phyloP scores from a whole-genome alignment of 306 rosid species.

The Prunus mume region DNA sequence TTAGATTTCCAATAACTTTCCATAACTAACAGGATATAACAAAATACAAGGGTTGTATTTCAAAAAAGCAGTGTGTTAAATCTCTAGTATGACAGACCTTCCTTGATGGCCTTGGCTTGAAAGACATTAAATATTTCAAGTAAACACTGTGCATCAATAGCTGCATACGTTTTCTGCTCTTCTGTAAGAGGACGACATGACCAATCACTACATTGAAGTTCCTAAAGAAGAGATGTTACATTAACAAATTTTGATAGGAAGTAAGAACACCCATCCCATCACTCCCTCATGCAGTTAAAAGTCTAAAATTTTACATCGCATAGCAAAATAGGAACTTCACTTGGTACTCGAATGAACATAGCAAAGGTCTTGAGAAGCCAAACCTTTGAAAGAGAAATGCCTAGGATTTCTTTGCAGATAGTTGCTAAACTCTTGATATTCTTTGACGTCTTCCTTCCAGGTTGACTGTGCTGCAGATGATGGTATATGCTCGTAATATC shows the following conservation, averaged over 20 bases:
- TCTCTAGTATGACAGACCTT: slow-evolving; percentile 51
- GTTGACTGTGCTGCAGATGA: slow-evolving; percentile 58
- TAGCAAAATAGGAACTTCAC: background rate
- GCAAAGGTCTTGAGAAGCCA: slow-evolving; percentile 22
- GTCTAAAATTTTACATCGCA: background rate
- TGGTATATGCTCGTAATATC: slow-evolving; percentile 65
- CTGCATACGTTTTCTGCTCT: slow-evolving; percentile 81
- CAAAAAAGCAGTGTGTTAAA: background rate
- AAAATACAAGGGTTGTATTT: slow-evolving; percentile 2
- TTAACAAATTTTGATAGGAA: slow-evolving; percentile 31
- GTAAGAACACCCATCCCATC: slow-evolving; percentile 15
- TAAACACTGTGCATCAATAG: slow-evolving; percentile 95
- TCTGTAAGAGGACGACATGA: slow-evolving; percentile 90
- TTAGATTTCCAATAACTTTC: slow-evolving; percentile 19
- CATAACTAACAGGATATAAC: slow-evolving; percentile 6
- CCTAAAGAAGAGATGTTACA: slow-evolving; percentile 58
- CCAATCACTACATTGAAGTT: slow-evolving; percentile 99
- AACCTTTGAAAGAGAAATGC: slow-evolving; percentile 80
- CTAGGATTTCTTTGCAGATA: slow-evolving; percentile 70
- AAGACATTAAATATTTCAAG: slow-evolving; percentile 72
- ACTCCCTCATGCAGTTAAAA: background rate
- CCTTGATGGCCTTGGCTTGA: slow-evolving; percentile 51
- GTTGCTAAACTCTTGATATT: slow-evolving; percentile 71
- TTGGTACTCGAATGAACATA: slow-evolving; percentile 1
- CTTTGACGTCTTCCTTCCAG: slow-evolving; percentile 56